phyloP scores from a whole-genome alignment of 257 asterid species.

The Salvia miltiorrhiza region DNA sequence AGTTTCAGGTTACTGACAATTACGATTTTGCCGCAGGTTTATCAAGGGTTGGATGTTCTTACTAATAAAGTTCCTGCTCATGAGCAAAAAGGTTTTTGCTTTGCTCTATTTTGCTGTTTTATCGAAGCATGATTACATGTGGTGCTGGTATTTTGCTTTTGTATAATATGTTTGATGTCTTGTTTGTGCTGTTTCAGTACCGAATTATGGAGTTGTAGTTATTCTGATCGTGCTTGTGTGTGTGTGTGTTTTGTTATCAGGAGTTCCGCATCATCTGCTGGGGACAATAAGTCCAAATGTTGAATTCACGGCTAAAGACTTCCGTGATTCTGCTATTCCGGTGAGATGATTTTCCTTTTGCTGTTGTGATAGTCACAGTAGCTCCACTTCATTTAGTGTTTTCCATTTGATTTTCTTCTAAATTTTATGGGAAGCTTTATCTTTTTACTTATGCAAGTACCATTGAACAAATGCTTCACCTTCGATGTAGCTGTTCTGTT shows the following conservation, averaged over 20 bases:
- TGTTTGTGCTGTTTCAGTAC: background rate
- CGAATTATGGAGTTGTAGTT: background rate
- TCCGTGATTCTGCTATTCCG: conserved; percentile 70
- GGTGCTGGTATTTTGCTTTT: background rate
- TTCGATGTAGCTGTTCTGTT: background rate
- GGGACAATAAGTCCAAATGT: conserved; percentile 67
- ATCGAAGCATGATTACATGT: background rate
- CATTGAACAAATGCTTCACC: background rate
- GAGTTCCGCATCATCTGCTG: conserved; percentile 84
- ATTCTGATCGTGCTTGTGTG: background rate
- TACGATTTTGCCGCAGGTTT: conserved; percentile 40
- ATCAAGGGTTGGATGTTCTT: conserved; percentile 80
- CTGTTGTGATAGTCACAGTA: background rate
- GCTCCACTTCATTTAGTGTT: background rate
- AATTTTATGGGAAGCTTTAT: background rate
- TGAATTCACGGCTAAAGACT: conserved; percentile 81
- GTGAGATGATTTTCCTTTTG: conserved; percentile 37
- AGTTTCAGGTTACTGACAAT: background rate
- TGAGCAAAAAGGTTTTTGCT: conserved; percentile 66
- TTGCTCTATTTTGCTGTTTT: conserved; percentile 5
- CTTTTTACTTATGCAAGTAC: background rate
- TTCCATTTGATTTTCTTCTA: background rate
- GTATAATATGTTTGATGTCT: background rate
- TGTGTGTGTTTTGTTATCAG: conserved; percentile 31
- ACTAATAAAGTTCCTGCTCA: conserved; percentile 72